Percentiles rank a stretch among this genome's conserved stretches.
These are phyloP conservation scores for Aspergillus asperescens DNA, from an alignment of 495 filamentous ascomycete genomes.

Conservation along the genomic window DNA sequence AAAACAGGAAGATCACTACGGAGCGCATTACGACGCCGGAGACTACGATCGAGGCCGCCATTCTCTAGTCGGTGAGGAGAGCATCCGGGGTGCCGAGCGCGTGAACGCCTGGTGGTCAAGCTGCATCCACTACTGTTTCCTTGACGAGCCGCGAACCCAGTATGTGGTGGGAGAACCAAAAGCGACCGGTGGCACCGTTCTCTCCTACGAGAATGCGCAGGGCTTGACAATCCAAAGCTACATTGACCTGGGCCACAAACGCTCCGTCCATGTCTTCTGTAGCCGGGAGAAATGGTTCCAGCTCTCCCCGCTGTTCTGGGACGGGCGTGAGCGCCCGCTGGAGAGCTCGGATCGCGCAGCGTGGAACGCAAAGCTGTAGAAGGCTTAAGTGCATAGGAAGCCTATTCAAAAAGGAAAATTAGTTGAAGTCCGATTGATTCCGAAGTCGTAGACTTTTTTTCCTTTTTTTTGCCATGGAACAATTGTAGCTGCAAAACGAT, in stretches of 20 bases:
- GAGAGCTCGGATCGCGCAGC: conserved; percentile 45
- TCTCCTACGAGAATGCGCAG: conserved; percentile 61
- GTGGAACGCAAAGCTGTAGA: conserved; percentile 45
- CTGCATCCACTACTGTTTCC: conserved; percentile 64
- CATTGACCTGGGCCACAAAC: conserved; percentile 61
- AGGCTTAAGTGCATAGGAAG: too few relatives aligned
- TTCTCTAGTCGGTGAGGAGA: conserved; percentile 60
- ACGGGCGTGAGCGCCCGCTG: conserved; percentile 38
- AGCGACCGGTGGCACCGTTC: conserved; percentile 52
- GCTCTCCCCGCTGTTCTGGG: conserved; percentile 53
- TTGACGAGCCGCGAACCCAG: conserved; percentile 62
- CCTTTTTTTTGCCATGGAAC: too few relatives aligned
- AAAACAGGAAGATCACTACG: conserved; percentile 61
- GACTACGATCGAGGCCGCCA: conserved; percentile 65
- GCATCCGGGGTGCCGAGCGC: conserved; percentile 58
- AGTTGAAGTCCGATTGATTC: not conserved
- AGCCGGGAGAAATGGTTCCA: conserved; percentile 65
- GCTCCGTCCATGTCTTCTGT: conserved; percentile 55
- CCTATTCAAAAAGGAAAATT: not conserved
- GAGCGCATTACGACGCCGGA: conserved; percentile 57
- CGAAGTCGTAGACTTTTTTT: not conserved
- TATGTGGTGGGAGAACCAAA: conserved; percentile 62
- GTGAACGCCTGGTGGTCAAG: conserved; percentile 65
- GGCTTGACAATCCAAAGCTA: conserved; percentile 61
- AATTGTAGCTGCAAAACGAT: not conserved